phyloP scores from a whole-genome alignment of 371 early-diverging fungal species.

The Fennellomyces sp. region DNA sequence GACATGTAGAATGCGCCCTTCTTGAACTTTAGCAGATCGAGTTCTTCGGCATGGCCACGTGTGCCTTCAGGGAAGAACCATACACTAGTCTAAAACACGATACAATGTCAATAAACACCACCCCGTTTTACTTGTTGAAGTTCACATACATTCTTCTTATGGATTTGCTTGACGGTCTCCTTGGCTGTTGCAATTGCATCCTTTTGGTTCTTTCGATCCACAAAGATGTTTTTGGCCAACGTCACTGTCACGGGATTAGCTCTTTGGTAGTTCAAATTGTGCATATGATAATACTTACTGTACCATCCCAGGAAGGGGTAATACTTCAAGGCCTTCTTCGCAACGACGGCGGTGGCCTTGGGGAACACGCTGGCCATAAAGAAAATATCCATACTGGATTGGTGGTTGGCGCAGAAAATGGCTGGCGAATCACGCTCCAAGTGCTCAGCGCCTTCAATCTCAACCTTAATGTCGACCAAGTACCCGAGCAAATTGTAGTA shows the following conservation, averaged over 20 bases:
- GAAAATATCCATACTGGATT: constrained; percentile 81
- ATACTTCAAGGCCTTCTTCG: constrained; percentile 78
- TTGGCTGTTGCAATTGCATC: constrained; percentile 81
- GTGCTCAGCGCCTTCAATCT: constrained; percentile 65
- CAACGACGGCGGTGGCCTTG: constrained; percentile 72
- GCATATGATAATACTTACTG: constrained; percentile 62
- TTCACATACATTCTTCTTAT: constrained; percentile 46
- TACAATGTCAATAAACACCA: background rate
- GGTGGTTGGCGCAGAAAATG: constrained; percentile 87
- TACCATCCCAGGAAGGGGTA: constrained; percentile 87
- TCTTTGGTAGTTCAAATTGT: background rate
- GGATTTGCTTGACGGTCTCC: constrained; percentile 76
- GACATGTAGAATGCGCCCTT: constrained; percentile 94
- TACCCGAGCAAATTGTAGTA: constrained; percentile 52
- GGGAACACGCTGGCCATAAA: constrained; percentile 77
- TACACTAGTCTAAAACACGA: constrained; percentile 62
- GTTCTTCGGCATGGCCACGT: constrained; percentile 73
- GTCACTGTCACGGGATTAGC: constrained; percentile 14
- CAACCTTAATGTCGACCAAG: constrained; percentile 60
- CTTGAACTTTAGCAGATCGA: constrained; percentile 88
- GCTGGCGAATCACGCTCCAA: constrained; percentile 63
- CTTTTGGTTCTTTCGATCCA: constrained; percentile 84
- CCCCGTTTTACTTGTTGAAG: background rate
- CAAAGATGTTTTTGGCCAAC: constrained; percentile 81
- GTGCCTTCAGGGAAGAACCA: constrained; percentile 96